Evolutionary conservation across 2,329 filamentous ascomycete species (phyloP).

Genomic region (Aspergillus fumigatus): DNA sequence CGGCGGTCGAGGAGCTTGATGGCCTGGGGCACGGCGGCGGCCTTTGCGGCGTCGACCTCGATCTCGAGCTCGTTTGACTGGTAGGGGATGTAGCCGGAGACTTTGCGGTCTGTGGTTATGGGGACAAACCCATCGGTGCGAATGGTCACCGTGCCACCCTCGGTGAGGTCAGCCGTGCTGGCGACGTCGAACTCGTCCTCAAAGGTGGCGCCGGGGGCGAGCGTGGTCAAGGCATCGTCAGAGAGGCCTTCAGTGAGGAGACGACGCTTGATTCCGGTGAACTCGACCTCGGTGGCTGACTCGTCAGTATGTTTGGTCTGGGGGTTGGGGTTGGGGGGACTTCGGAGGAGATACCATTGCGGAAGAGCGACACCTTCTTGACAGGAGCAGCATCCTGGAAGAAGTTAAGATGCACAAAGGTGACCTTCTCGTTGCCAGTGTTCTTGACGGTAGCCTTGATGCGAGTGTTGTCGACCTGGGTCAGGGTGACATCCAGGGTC

Average conservation of each 20-base stretch:
- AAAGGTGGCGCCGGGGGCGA: constrained; percentile 25
- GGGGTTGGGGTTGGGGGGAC: too few species aligned
- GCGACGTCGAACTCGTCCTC: constrained; percentile 35
- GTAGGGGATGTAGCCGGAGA: constrained; percentile 54
- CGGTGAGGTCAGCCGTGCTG: constrained; percentile 36
- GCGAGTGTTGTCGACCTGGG: constrained; percentile 26
- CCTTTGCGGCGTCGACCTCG: constrained; percentile 53
- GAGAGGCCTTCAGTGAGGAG: constrained; percentile 25
- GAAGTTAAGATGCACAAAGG: constrained; percentile 34
- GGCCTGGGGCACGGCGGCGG: constrained; percentile 47
- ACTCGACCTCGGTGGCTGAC: constrained; percentile 26
- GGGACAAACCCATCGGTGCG: constrained; percentile 54
- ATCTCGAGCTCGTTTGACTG: constrained; percentile 56
- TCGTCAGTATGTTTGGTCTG: constrained; percentile 5
- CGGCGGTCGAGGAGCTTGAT: constrained; percentile 44
- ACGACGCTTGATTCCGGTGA: constrained; percentile 29
- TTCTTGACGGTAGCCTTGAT: constrained; percentile 36
- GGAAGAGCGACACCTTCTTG: constrained; percentile 32
- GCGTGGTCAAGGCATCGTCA: constrained; percentile 24
- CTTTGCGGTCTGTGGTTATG: constrained; percentile 48
- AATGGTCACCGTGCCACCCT: constrained; percentile 54
- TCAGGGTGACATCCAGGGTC: constrained; percentile 30
- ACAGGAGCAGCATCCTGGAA: constrained; percentile 32
- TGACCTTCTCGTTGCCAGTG: constrained; percentile 27
- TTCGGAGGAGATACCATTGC: constrained; percentile 23